A percentile compares a stretch with the other conserved stretches of the same genome.
Evolutionary conservation across 352 stramenopile species (phyloP).

Genomic region (Phytophthora hybrid): DNA sequence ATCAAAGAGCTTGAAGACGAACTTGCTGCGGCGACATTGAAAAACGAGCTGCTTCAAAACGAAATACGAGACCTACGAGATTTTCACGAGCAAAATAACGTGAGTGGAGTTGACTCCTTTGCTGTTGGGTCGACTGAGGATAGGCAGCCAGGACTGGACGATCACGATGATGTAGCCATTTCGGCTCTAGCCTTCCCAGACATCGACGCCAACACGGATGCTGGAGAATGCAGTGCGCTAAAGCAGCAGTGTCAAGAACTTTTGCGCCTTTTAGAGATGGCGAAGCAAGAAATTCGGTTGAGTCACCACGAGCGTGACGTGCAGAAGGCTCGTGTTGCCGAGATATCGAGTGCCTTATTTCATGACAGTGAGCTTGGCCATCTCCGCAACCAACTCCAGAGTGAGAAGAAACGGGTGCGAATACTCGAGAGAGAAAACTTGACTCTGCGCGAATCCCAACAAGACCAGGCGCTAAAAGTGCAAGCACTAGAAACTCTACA

Average conservation of each 20-base stretch:
- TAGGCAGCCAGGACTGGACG: constrained; percentile 8
- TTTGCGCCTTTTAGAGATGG: constrained; percentile 67
- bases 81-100: constrained; percentile 48
- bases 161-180: constrained; percentile 30
- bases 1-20: constrained; percentile 24
- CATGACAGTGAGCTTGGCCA: constrained; percentile 58
- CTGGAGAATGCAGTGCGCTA: constrained; percentile 34
- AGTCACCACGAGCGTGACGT: constrained; percentile 66
- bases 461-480: constrained; percentile 62
- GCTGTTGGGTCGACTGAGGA: background rate
- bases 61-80: constrained; percentile 55
- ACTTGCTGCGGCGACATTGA: constrained; percentile 9
- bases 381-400: constrained; percentile 65
- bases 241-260: constrained; percentile 63
- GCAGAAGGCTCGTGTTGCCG: constrained; percentile 53
- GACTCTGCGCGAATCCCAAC: constrained; percentile 52
- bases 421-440: constrained; percentile 68
- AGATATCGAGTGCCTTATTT: constrained; percentile 62
- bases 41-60: constrained; percentile 45
- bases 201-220: background rate
- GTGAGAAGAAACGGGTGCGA: constrained; percentile 71
- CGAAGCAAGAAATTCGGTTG: constrained; percentile 76
- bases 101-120: constrained; percentile 21
- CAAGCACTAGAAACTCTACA: constrained; percentile 50
- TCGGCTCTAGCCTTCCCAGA: constrained; percentile 15